Evolutionary conservation across 768 basidiomycete species (phyloP), one percentile per base, ranked within the genome.

Genomic region (Trametes gibbosa): DNA sequence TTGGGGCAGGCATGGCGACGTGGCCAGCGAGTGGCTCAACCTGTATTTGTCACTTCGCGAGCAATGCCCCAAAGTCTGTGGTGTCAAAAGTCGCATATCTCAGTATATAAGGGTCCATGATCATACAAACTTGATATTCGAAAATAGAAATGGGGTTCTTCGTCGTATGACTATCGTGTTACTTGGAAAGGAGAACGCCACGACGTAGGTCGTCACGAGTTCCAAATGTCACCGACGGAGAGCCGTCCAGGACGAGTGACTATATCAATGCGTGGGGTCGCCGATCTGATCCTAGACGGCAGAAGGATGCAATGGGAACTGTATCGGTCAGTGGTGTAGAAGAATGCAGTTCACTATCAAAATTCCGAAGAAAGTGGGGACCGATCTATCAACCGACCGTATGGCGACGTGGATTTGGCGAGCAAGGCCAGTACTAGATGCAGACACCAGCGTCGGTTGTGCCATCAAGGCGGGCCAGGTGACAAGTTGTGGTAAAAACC

Each of bases 1-100:
- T 46, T 35, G 47, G 43, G n/a, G 50, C 56, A 29, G 64, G 61
- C 65, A 66, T 67, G 35, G 2, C 53, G 50, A 40, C 29, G 10
- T 8, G 8, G 12, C 3, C 19, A 13, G 21, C 21, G 5, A 24
- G 43, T 45, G 5, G 21, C 13, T 39, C 7, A 39, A 4, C 10
- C 10, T 5, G 5, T 32, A 10, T 32, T 32, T 32, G 29, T 32
- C n/a, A n/a, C n/a, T n/a, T n/a, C n/a, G n/a, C n/a, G n/a, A n/a
- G n/a, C n/a, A n/a, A n/a, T n/a, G n/a, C n/a, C n/a, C n/a, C n/a
- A n/a, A n/a, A n/a, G n/a, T n/a, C n/a, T n/a, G n/a, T n/a, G n/a
- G n/a, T n/a, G n/a, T n/a, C n/a, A n/a, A n/a, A n/a, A n/a, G n/a
- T n/a, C n/a, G n/a, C n/a, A 19, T 10, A 19, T 47, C 53, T 39